Evolutionary conservation across 106 monocot species (phyloP).

Genomic region (Alisma plantagoaquatica): DNA sequence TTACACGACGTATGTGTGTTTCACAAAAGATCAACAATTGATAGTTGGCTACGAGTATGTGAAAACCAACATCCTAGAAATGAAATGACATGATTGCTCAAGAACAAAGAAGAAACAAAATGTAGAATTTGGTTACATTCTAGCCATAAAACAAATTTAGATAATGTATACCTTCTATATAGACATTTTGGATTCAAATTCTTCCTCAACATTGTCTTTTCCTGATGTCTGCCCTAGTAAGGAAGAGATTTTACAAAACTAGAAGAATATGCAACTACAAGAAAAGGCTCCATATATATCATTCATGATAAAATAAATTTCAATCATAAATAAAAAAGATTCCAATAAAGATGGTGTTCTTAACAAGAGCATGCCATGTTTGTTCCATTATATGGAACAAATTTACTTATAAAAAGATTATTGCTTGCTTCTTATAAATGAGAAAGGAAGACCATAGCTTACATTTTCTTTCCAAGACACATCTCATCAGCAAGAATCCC

Average conservation of each 20-base stretch:
- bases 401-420: neutral
- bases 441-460: conserved; percentile 95
- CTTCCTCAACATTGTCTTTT: conserved; percentile 70
- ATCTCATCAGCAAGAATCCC: conserved; percentile 99
- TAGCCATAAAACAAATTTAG: neutral
- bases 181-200: conserved; percentile 91
- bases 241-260: conserved; percentile 87
- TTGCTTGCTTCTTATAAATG: conserved; percentile 88
- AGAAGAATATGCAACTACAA: conserved; percentile 91
- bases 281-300: conserved; percentile 98
- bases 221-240: conserved; percentile 76
- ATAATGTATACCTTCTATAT: conserved; percentile 59
- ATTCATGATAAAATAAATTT: conserved; percentile 46
- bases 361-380: neutral
- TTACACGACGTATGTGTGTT: conserved; percentile 69
- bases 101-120: neutral
- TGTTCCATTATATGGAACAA: neutral
- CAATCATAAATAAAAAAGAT: neutral
- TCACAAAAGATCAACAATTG: conserved; percentile 89
- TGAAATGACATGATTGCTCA: neutral
- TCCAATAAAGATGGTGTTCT: neutral
- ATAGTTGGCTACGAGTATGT: conserved; percentile 95
- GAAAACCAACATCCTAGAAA: conserved; percentile 75
- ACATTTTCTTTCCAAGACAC: conserved; percentile 98
- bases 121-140: neutral